phyloP scores from a whole-genome alignment of 2,329 filamentous ascomycete species.

The Phyllosticta citribraziliensis region DNA sequence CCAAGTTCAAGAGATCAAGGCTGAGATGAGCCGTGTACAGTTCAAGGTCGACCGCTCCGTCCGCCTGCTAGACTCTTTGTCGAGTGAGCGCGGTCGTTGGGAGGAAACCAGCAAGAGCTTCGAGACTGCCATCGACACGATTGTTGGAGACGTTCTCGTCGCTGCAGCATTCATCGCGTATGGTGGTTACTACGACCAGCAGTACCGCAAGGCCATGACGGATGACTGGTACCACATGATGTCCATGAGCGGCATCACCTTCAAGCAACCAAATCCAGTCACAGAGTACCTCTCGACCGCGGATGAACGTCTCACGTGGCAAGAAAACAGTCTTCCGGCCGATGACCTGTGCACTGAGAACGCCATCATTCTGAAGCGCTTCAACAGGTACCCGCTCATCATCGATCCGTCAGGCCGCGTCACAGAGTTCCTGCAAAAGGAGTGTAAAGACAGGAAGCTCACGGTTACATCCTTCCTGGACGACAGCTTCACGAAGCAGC shows the following conservation, averaged over 20 bases:
- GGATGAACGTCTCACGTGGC: conserved; percentile 90
- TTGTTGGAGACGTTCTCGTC: conserved; percentile 90
- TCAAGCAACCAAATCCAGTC: conserved; percentile 87
- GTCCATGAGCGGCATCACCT: conserved; percentile 81
- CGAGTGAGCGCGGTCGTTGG: conserved; percentile 88
- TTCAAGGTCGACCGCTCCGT: conserved; percentile 98
- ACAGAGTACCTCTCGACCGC: conserved; percentile 96
- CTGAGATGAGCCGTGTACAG: conserved; percentile 91
- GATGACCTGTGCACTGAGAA: conserved; percentile 98
- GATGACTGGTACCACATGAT: conserved; percentile 97
- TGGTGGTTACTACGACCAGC: conserved; percentile 93
- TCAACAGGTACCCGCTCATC: conserved; percentile 96
- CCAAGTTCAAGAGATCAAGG: conserved; percentile 93
- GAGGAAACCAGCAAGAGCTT: conserved; percentile 97
- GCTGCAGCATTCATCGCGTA: conserved; percentile 97
- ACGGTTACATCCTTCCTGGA: conserved; percentile 98
- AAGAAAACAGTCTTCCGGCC: conserved; percentile 84
- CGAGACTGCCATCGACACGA: conserved; percentile 91
- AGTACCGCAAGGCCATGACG: conserved; percentile 94
- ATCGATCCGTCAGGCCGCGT: conserved; percentile 94
- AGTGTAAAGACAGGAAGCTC: conserved; percentile 84
- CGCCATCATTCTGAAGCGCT: conserved; percentile 91
- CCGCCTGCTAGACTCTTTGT: conserved; percentile 84
- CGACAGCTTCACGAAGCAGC: conserved; percentile 93
- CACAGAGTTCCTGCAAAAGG: conserved; percentile 88